Base-by-base conservation (phyloP, 345 rosid species). In the Ricinus communis region DNA sequence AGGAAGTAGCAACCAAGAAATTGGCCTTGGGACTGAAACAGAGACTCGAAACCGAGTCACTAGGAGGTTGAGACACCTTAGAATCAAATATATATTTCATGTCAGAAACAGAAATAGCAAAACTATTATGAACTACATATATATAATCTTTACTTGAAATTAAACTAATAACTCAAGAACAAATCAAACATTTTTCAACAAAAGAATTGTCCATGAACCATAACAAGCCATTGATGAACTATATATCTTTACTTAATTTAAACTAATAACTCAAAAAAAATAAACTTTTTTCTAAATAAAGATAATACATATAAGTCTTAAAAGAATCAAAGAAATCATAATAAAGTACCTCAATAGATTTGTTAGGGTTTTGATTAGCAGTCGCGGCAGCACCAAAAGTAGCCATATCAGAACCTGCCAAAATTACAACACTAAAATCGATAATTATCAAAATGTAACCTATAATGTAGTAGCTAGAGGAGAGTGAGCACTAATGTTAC, bases 21-120 rank as follows among this genome's bases (percentile, higher is more conserved):
- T 96, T 94, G 33, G 94, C 99, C 80, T 86, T 89, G 49, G 99
- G 93, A 84, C 98, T 93, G 87, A 96, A 96, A 76, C 83, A 57
- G 63, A 96, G 94, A 73, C 98, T 96, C 5, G 97, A 91, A 66
- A 96, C 83, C 13, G 98, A 93, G 77, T 91, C 99, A 46, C 69
- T 70, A 2, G 99, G 98, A 50, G 97, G 91, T 68, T 91, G 97
- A 63, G 83, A 66, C 53, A 96, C 98, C 99, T 43, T 95, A 68
- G 62, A 66, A 24, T 68, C 15, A 66, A 74, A 57, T 9, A 18
- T 59, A 33, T 30, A 54, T 54, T 66, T 38, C 60, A 63, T 16
- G 18, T 28, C 69, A 65, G 41, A 31, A 8, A 59, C 27, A 21
- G 0, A 22, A 21, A 40, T 4, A 24, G 12, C 52, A 24, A 40